Conservation (phyloP, 352 stramenopile species). For the Globisporangium irregulare region DNA sequence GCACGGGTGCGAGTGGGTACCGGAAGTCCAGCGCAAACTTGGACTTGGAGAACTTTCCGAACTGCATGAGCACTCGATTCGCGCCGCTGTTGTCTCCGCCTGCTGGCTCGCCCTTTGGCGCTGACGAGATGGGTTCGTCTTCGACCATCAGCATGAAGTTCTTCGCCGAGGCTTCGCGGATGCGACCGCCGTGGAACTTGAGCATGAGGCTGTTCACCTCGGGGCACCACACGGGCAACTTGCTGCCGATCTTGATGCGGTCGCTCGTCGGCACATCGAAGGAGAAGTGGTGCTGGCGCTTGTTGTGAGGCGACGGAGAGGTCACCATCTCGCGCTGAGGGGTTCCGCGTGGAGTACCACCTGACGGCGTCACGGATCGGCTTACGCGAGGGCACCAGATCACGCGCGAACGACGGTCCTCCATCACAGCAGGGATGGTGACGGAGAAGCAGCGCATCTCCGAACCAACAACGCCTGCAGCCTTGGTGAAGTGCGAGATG, state of each 20-base stretch:
- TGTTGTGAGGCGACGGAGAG: constrained; percentile 70
- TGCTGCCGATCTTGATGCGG: constrained; percentile 79
- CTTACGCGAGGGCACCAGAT: constrained; percentile 82
- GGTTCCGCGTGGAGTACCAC: constrained; percentile 59
- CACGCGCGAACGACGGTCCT: constrained; percentile 71
- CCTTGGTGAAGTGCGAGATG: constrained; percentile 83
- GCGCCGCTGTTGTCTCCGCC: constrained; percentile 34
- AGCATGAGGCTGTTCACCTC: constrained; percentile 87
- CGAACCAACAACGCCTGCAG: constrained; percentile 64
- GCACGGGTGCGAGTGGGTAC: constrained; percentile 78
- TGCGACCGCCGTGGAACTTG: constrained; percentile 86
- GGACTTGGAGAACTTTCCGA: constrained; percentile 86
- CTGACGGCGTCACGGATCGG: constrained; percentile 50
- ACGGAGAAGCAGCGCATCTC: constrained; percentile 84
- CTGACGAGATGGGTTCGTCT: constrained; percentile 40
- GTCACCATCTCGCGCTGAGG: constrained; percentile 54
- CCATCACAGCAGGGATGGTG: constrained; percentile 80
- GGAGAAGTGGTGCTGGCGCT: constrained; percentile 64
- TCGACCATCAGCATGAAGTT: constrained; percentile 90
- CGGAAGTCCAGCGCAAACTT: constrained; percentile 88
- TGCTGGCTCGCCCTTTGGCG: constrained; percentile 13
- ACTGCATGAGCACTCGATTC: constrained; percentile 80
- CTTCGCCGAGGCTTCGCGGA: constrained; percentile 85
- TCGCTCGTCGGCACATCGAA: constrained; percentile 71
- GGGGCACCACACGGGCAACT: constrained; percentile 83